Evolutionary conservation across 2,329 filamentous ascomycete genomes (phyloP).

Genomic region (Fusarium chaquense): DNA sequence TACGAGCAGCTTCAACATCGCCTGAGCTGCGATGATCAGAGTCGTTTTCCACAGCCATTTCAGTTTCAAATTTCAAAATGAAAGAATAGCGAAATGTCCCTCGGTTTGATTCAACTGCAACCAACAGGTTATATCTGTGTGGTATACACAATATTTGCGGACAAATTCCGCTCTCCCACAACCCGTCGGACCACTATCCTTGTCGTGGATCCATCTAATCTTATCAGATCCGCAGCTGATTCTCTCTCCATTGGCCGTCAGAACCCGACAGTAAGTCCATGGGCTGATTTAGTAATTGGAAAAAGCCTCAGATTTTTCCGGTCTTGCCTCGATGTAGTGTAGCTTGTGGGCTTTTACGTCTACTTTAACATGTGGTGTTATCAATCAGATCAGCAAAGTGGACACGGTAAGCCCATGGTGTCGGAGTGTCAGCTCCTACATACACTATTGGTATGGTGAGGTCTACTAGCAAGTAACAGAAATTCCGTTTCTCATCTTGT

Average conservation of each 20-base stretch:
- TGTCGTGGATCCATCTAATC: conserved; percentile 41
- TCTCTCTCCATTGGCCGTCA: not conserved
- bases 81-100: fast-evolving
- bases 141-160: not conserved
- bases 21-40: conserved; percentile 24
- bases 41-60: conserved; percentile 22
- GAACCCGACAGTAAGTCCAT: not conserved
- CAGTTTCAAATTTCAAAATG: fast-evolving
- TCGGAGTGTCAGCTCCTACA: too few relatives aligned
- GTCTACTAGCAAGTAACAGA: too few relatives aligned
- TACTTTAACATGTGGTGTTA: not conserved
- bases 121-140: not conserved
- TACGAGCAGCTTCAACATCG: conserved; percentile 26
- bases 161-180: conserved; percentile 34
- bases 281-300: conserved; percentile 2
- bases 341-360: not conserved
- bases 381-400: not conserved
- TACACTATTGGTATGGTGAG: too few relatives aligned
- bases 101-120: not conserved
- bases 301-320: conserved; percentile 4
- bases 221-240: conserved; percentile 39
- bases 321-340: not conserved
- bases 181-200: conserved; percentile 3
- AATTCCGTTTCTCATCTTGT: not conserved
- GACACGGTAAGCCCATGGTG: too few relatives aligned